Base-by-base conservation (phyloP, 495 filamentous ascomycete genomes). In the Annulohypoxylon moriforme region DNA sequence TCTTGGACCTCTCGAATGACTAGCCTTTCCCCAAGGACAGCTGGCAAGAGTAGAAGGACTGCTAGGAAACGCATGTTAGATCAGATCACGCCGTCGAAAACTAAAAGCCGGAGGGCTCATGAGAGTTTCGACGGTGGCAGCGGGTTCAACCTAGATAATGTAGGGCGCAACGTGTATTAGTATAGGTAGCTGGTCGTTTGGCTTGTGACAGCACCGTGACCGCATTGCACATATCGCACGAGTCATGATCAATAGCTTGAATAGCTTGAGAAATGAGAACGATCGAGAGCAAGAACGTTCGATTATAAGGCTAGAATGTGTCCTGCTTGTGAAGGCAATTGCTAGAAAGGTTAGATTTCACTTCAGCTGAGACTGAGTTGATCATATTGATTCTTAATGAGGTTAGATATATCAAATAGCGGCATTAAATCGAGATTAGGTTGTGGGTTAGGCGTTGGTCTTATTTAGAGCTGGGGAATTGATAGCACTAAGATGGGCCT, bases 1-100 rank as follows among this genome's bases (percentile, higher is more conserved):
- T 58, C 53, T 56, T 75, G 60, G n/a, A 75, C 65, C 47, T 68
- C 71, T 46, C 72, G 68, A 25, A 76, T 72, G 1, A 70, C 65
- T 34, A 76, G 62, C 29, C 24, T 67, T 33, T 75, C 68, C 36
- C 60, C 75, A 3, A 75, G 38, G 34, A 60, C 36, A 24, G 56
- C 38, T 18, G 68, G 75, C 22, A 75, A 55, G 11, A 72, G 52
- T 18, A 73, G 61, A 13, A 62, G 14, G 16, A 57, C 27, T 1
- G 52, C 22, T 27, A 63, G 16, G 20, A 75, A 65, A 62, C 58
- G 72, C 75, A 76, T 75, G 40, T 64, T 66, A 61, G 69, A 44
- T 50, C 47, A 16, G 33, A 42, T n/a, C 24, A 31, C 40, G 59
- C 42, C 14, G 33, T 36, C 31, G 16, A 18, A 25, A 20, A 14